Base-by-base conservation (phyloP, 768 basidiomycete species). In the Baorangia bicolor region DNA sequence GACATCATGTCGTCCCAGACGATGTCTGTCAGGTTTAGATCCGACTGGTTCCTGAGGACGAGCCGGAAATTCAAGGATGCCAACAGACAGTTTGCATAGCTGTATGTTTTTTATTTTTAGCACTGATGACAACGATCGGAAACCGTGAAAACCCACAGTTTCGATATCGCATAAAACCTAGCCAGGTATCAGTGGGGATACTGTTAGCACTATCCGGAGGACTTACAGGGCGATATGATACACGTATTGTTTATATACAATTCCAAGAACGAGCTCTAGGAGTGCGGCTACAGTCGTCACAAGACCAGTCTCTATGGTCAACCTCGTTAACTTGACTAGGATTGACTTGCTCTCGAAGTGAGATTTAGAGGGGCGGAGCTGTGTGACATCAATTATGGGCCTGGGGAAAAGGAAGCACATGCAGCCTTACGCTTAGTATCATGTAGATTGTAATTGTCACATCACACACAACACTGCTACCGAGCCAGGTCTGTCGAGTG, bases 271-370 rank as follows among this genome's bases (percentile, higher is more conserved):
- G 3, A 64, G 30, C 30, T 59, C 62, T 0, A 53, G 4, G n/a
- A 63, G 38, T 8, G 51, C 51, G 10, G 61, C 46, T 12, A 49
- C 18, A 5, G 57, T 45, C 23, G 61, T 63, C 20, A 63, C 48
- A n/a, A 59, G 48, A 11, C 61, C 57, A 9, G 57, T 63, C 37
- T 63, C 62, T 5, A 59, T 49, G 27, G 57, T 59, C n/a, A 58
- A 37, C 39, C 23, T 62, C 1, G 56, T 58, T 10, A 63, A 25
- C 42, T 48, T 58, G 18, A 27, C 20, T 4, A 54, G 28, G 8
- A 18, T 39, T 7, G 50, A 48, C 7, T 39, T 54, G 16, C 18
- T 16, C 7, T 18, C 30, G 38, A 59, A 53, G 21, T 20, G 11
- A 14, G 49, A 51, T 42, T 52, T 44, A 20, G 51, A 47, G 10